These are phyloP conservation scores for Limtongozyma cylindracea DNA, from an alignment of 805 yeast species.

Conservation along the genomic window DNA sequence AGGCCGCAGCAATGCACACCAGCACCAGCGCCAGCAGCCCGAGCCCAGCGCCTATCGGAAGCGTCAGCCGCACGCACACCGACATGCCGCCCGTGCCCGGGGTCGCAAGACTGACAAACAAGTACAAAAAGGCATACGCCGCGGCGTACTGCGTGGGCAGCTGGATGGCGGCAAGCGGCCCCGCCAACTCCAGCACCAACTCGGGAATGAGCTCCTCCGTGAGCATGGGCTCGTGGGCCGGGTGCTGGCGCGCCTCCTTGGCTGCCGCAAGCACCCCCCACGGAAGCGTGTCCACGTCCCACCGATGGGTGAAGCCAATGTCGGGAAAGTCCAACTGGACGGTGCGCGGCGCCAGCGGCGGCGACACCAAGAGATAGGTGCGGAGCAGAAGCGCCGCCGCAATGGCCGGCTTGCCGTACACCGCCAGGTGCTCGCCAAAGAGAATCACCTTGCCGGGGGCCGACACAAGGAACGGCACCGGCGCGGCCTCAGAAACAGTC, in stretches of 20 bases:
- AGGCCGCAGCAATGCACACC: slow-evolving; percentile 60
- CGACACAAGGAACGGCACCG: slow-evolving; percentile 42
- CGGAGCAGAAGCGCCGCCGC: slow-evolving; percentile 85
- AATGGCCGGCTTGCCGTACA: slow-evolving; percentile 78
- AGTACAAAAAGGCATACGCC: slow-evolving; percentile 62
- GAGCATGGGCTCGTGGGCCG: too few species aligned
- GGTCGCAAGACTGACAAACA: slow-evolving; percentile 34
- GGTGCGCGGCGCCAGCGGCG: slow-evolving; percentile 12
- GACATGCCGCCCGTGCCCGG: slow-evolving; percentile 19
- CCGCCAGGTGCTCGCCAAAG: slow-evolving; percentile 95
- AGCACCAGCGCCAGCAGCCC: slow-evolving; percentile 87
- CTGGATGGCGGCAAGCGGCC: slow-evolving; percentile 16
- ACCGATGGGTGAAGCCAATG: slow-evolving; percentile 34
- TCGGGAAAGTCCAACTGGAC: slow-evolving; percentile 64
- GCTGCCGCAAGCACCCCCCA: slow-evolving; percentile 14
- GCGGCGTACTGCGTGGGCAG: slow-evolving; percentile 48
- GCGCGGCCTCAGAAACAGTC: too few species aligned
- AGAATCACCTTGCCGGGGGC: slow-evolving; percentile 94
- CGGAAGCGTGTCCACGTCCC: slow-evolving; percentile 40
- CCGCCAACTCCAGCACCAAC: slow-evolving; percentile 7
- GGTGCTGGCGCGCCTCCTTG: too few species aligned
- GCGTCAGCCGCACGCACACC: slow-evolving; percentile 52
- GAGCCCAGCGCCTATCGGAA: slow-evolving; percentile 92
- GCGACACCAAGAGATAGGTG: slow-evolving; percentile 49
- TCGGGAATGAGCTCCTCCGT: too few species aligned